phyloP scores from a whole-genome alignment of 371 early-diverging fungal species.

The Caulochytrium protostelioides region DNA sequence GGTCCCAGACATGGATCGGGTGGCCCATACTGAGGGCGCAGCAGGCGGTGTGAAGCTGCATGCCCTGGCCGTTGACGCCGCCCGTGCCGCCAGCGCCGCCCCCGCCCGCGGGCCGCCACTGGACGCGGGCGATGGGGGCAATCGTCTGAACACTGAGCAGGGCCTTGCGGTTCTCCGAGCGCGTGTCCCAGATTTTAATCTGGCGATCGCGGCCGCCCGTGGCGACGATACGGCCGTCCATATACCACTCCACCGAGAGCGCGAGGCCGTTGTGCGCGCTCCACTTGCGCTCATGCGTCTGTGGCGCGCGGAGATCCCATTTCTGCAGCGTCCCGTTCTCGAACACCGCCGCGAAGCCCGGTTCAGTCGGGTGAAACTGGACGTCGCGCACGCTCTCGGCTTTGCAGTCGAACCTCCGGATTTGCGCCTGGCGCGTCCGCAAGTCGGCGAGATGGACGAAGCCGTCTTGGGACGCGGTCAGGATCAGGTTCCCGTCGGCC shows the following conservation, averaged over 20 bases:
- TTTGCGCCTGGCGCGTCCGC: constrained; percentile 27
- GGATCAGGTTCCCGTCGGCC: constrained; percentile 34
- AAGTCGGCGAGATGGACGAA: constrained; percentile 55
- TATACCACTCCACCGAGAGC: constrained; percentile 61
- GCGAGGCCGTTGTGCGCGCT: constrained; percentile 58
- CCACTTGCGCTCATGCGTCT: constrained; percentile 52
- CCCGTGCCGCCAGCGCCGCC: not conserved
- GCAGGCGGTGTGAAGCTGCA: constrained; percentile 40
- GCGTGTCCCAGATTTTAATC: constrained; percentile 72
- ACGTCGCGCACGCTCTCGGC: constrained; percentile 67
- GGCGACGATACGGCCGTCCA: constrained; percentile 47
- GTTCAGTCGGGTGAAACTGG: constrained; percentile 43
- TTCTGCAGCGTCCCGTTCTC: constrained; percentile 70
- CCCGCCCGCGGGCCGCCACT: constrained; percentile 49
- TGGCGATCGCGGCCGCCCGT: constrained; percentile 63
- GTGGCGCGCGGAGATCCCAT: constrained; percentile 12
- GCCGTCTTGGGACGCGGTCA: constrained; percentile 65
- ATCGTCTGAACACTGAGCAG: constrained; percentile 44
- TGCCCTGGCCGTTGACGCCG: not conserved
- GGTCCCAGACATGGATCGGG: constrained; percentile 53
- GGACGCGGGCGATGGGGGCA: constrained; percentile 43
- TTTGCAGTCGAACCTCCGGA: constrained; percentile 45
- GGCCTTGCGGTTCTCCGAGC: constrained; percentile 40
- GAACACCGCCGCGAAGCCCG: constrained; percentile 62
- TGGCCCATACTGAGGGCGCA: constrained; percentile 42